Percentiles rank a stretch among this genome's conserved stretches.
phyloP scores from a whole-genome alignment of 1,139 yeast genomes.

The Blastobotrys aristatus region DNA sequence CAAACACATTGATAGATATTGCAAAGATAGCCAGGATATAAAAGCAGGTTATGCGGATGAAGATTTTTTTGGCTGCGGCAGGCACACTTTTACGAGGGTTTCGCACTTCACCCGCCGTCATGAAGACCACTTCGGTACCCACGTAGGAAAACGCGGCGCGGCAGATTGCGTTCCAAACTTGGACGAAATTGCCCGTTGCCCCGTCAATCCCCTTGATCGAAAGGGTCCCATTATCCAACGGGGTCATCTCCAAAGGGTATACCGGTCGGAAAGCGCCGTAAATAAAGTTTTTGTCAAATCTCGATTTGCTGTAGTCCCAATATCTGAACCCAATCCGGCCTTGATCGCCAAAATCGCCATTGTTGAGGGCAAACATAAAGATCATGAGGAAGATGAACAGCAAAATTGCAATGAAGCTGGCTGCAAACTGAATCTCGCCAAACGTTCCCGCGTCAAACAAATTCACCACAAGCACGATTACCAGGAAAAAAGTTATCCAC shows the following conservation, averaged over 20 bases:
- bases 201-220: slow-evolving; percentile 52
- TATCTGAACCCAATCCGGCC: slow-evolving; percentile 55
- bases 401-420: slow-evolving; percentile 56
- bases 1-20: slow-evolving; percentile 64
- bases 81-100: slow-evolving; percentile 78
- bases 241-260: slow-evolving; percentile 42
- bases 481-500: slow-evolving; percentile 57
- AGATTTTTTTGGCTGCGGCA: slow-evolving; percentile 68
- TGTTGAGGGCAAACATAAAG: slow-evolving; percentile 59
- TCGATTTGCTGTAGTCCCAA: slow-evolving; percentile 55
- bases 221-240: slow-evolving; percentile 24
- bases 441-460: slow-evolving; percentile 64
- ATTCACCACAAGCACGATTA: slow-evolving; percentile 49
- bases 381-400: slow-evolving; percentile 53
- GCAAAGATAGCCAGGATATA: slow-evolving; percentile 67
- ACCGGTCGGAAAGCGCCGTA: slow-evolving; percentile 69
- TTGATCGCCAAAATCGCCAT: slow-evolving; percentile 38
- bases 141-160: slow-evolving; percentile 69
- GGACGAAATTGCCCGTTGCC: slow-evolving; percentile 55
- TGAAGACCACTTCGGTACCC: slow-evolving; percentile 77
- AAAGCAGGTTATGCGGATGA: slow-evolving; percentile 64
- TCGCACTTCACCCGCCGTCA: slow-evolving; percentile 82
- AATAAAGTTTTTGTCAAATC: slow-evolving; percentile 44
- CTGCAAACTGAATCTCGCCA: slow-evolving; percentile 68
- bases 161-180: slow-evolving; percentile 57